Conservation (phyloP, 2,329 filamentous ascomycete species). For the Penicillium olsonii region DNA sequence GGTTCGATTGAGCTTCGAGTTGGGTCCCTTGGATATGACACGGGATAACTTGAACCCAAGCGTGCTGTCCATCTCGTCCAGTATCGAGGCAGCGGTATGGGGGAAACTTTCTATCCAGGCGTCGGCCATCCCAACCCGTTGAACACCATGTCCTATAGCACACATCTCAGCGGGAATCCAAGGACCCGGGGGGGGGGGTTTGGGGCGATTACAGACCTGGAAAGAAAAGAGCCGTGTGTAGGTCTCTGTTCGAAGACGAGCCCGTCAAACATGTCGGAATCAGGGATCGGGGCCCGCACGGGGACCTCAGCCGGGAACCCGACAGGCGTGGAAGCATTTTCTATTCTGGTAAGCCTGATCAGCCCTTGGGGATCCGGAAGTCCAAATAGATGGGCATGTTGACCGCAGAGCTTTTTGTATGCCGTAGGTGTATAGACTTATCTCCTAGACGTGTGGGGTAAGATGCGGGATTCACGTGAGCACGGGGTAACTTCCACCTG, state of each 20-base stretch:
- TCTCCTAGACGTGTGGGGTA: background rate
- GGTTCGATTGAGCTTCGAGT: constrained; percentile 74
- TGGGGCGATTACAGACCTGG: constrained; percentile 36
- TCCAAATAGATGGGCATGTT: constrained; percentile 23
- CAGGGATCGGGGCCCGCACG: background rate
- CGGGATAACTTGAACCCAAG: constrained; percentile 74
- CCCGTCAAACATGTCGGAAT: constrained; percentile 1
- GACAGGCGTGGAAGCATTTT: constrained; percentile 23
- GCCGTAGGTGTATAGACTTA: background rate
- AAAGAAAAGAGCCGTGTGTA: constrained; percentile 51
- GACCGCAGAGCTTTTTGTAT: background rate
- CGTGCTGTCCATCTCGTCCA: constrained; percentile 81
- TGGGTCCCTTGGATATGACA: constrained; percentile 78
- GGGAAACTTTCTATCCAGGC: constrained; percentile 90
- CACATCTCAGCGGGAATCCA: constrained; percentile 13
- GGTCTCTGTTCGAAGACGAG: constrained; percentile 10
- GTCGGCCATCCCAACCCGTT: constrained; percentile 82
- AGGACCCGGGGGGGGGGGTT: background rate
- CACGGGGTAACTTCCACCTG: background rate
- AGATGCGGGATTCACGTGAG: background rate
- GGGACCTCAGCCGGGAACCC: background rate
- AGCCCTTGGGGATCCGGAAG: constrained; percentile 18
- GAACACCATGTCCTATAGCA: constrained; percentile 75
- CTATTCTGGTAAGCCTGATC: constrained; percentile 11
- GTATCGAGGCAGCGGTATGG: constrained; percentile 68